A percentile compares a stretch with the other conserved stretches of the same genome.
These are phyloP conservation scores for Penicillium sp. DNA, from an alignment of 2,329 filamentous ascomycete species.

Conservation along the genomic window DNA sequence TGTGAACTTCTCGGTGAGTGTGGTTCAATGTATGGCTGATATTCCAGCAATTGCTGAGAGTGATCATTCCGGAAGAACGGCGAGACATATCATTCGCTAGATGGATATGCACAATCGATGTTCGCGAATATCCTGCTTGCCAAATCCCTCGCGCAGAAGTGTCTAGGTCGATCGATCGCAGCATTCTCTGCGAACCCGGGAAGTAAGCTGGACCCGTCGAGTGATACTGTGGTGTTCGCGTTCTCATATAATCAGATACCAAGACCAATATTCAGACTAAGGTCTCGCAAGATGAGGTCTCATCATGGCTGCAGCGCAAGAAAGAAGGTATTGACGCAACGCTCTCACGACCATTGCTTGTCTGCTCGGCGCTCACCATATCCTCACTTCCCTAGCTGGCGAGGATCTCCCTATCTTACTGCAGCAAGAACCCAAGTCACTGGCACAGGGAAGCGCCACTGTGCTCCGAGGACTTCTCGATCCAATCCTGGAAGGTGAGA, in stretches of 20 bases:
- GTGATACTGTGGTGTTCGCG: no score
- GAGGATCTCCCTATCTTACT: conserved; percentile 23
- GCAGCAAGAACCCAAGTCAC: conserved; percentile 26
- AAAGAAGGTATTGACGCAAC: conserved; percentile 19
- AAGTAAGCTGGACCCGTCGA: no score
- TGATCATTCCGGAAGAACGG: conserved; percentile 17
- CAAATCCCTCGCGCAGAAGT: conserved; percentile 21
- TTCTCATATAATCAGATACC: conserved; percentile 16
- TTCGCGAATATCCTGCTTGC: conserved; percentile 28
- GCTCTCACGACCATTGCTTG: background rate
- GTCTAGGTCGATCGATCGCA: conserved; percentile 9
- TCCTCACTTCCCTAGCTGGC: background rate
- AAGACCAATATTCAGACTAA: conserved; percentile 23
- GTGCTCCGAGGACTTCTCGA: conserved; percentile 27
- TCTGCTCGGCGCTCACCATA: background rate
- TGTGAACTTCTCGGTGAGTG: conserved; percentile 23
- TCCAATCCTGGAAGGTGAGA: conserved; percentile 23
- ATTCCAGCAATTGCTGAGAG: background rate
- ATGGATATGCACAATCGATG: conserved; percentile 28
- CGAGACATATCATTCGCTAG: conserved; percentile 24
- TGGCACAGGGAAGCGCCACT: conserved; percentile 22
- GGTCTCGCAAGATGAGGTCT: conserved; percentile 20
- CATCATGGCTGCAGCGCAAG: conserved; percentile 25
- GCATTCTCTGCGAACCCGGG: conserved; percentile 29
- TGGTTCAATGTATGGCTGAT: background rate